A percentile compares a stretch with the other conserved stretches of the same genome.
Evolutionary conservation across 495 filamentous ascomycete species (phyloP).

Genomic region (Chaetomium cochliodes): DNA sequence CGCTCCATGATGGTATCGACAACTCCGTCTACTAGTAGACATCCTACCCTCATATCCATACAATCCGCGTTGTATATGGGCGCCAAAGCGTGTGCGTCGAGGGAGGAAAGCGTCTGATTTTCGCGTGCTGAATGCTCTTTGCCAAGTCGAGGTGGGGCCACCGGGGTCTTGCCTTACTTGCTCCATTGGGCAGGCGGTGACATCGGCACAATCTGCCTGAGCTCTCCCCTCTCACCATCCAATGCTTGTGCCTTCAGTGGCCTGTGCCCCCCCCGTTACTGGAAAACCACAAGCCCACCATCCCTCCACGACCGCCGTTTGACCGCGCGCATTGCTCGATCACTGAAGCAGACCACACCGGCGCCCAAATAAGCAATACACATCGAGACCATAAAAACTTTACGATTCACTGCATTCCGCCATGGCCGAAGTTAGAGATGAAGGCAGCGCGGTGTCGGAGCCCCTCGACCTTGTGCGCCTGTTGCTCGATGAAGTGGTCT

Average conservation of each 20-base stretch:
- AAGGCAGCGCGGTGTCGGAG: constrained; percentile 67
- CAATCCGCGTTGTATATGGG: no score
- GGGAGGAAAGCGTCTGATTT: no score
- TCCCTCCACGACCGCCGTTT: background rate
- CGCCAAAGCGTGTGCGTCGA: no score
- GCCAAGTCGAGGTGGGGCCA: background rate
- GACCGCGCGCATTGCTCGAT: background rate
- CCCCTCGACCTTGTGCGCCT: constrained; percentile 94
- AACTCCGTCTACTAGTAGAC: no score
- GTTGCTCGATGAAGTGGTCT: constrained; percentile 90
- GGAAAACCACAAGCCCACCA: constrained; percentile 16
- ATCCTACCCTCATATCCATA: no score
- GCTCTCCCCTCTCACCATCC: background rate
- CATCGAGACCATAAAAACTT: background rate
- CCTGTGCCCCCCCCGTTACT: background rate
- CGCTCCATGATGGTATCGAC: no score
- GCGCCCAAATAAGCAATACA: background rate
- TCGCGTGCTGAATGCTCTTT: background rate
- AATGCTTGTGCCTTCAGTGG: background rate
- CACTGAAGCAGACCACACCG: background rate
- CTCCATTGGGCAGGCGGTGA: constrained; percentile 7
- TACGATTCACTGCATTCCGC: background rate
- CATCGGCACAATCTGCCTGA: background rate
- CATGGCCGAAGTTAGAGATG: constrained; percentile 75
- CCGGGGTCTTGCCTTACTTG: no score